A percentile compares a stretch with the other conserved stretches of the same genome.
Evolutionary conservation across 345 rosid genomes (phyloP).

Genomic region (Brassica napus): Da-Ae NC_063449.1:45460501-45461000

Average conservation of each 20-base stretch:
- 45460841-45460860: conserved; percentile 96
- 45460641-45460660: not conserved
- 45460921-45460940: not conserved
- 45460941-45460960: not conserved
- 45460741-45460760: not conserved
- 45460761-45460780: not conserved
- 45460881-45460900: conserved; percentile 51
- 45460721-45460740: conserved; percentile 72
- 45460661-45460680: conserved; percentile 42
- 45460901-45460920: not conserved
- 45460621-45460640: not conserved
- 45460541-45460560: conserved; percentile 50
- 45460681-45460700: conserved; percentile 54
- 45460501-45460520: conserved; percentile 24
- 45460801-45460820: conserved; percentile 29
- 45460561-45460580: conserved; percentile 45
- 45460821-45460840: conserved; percentile 98
- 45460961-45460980: conserved; percentile 76
- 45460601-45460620: not conserved
- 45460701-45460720: conserved; percentile 73
- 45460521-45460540: conserved; percentile 56
- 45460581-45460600: conserved; percentile 50
- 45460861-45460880: conserved; percentile 99
- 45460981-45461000: conserved; percentile 94
- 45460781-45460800: not conserved